Conservation (phyloP, 768 basidiomycete genomes). For the Cystoderma amianthinum region DNA sequence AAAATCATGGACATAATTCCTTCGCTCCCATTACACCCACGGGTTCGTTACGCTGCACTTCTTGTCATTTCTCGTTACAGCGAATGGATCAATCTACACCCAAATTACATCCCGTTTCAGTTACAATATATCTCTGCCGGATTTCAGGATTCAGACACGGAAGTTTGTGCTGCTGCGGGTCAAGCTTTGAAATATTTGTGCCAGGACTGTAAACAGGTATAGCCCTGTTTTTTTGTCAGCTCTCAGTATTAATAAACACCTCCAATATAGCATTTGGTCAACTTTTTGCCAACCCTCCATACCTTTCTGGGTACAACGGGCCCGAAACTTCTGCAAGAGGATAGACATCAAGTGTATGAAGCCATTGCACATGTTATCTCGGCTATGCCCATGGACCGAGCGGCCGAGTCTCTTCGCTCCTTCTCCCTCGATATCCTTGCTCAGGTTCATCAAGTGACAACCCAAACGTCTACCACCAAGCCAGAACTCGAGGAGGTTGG, state of each 20-base stretch:
- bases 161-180: conserved; percentile 90
- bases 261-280: conserved; percentile 67
- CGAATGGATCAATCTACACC: conserved; percentile 91
- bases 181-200: conserved; percentile 96
- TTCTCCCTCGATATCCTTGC: conserved; percentile 84
- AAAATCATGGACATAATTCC: conserved; percentile 96
- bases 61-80: conserved; percentile 95
- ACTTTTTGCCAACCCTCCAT: conserved; percentile 89
- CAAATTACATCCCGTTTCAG: conserved; percentile 78
- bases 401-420: conserved; percentile 78
- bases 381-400: conserved; percentile 86
- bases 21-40: conserved; percentile 80
- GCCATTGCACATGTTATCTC: conserved; percentile 95
- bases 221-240: conserved; percentile 11
- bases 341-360: conserved; percentile 88
- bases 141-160: conserved; percentile 72
- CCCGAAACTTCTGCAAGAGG: conserved; percentile 74
- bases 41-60: conserved; percentile 90
- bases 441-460: conserved; percentile 60
- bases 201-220: conserved; percentile 88
- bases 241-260: neutral
- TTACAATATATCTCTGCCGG: conserved; percentile 90
- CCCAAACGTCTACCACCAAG: conserved; percentile 52
- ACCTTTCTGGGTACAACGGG: conserved; percentile 80
- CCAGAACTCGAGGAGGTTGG: conserved; percentile 63